Conservation (phyloP, 2,329 filamentous ascomycete species). For the Colletotrichum higginsianum region DNA sequence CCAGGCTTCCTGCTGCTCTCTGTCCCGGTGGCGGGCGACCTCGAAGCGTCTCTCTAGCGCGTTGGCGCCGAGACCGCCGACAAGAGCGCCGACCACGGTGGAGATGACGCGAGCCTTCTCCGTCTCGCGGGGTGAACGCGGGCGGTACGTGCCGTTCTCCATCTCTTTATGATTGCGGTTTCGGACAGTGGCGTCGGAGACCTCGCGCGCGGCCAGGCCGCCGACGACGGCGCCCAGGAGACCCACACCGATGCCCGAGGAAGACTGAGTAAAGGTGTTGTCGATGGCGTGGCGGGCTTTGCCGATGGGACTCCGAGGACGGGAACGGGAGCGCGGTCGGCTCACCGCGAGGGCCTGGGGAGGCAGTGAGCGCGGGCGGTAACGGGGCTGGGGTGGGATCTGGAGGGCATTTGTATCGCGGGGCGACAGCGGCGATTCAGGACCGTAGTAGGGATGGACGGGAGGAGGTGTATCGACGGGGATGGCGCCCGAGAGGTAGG, state of each 20-base stretch:
- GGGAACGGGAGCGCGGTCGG: slow-evolving; percentile 46
- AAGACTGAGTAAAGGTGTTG: slow-evolving; percentile 64
- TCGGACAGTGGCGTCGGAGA: slow-evolving; percentile 57
- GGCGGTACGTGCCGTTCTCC: slow-evolving; percentile 30
- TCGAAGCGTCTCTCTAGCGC: slow-evolving; percentile 63
- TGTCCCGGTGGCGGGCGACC: slow-evolving; percentile 52
- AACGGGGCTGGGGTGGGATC: slow-evolving; percentile 11
- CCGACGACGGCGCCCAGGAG: slow-evolving; percentile 69
- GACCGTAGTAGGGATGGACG: slow-evolving; percentile 21
- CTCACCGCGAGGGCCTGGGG: slow-evolving; percentile 29
- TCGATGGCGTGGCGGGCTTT: slow-evolving; percentile 60
- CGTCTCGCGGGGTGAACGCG: slow-evolving; percentile 43
- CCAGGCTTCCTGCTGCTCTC: slow-evolving; percentile 52
- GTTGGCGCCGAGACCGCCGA: slow-evolving; percentile 69
- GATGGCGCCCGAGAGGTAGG: slow-evolving; percentile 34
- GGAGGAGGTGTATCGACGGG: slow-evolving; percentile 7
- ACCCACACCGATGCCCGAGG: slow-evolving; percentile 65
- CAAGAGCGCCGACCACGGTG: slow-evolving; percentile 68
- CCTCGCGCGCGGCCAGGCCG: slow-evolving; percentile 67
- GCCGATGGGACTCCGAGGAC: slow-evolving; percentile 53
- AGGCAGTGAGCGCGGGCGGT: slow-evolving; percentile 43
- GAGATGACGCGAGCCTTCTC: slow-evolving; percentile 58
- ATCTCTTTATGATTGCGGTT: slow-evolving; percentile 44
- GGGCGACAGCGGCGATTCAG: slow-evolving; percentile 21
- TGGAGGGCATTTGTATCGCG: slow-evolving; percentile 23